phyloP scores from a whole-genome alignment of 208 protist species.

The Leptomonas seymouri region DNA sequence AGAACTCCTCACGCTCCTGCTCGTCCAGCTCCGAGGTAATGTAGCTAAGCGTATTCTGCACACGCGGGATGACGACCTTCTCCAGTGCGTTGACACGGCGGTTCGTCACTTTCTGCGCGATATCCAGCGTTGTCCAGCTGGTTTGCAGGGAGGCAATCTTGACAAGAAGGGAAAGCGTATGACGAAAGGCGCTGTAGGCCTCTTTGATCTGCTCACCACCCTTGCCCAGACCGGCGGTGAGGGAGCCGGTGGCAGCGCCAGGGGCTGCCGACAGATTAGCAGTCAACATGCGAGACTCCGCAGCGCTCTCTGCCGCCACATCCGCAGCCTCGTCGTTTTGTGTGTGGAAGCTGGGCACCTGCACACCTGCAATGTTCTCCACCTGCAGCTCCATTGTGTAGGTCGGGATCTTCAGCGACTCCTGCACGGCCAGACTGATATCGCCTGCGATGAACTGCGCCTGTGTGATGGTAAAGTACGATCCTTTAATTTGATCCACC shows the following conservation, averaged over 20 bases:
- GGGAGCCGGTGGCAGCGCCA: conserved; percentile 14
- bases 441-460: conserved; percentile 97
- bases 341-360: conserved; percentile 95
- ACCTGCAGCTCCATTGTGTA: conserved; percentile 90
- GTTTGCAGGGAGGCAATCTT: conserved; percentile 98
- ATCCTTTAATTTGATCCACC: conserved; percentile 85
- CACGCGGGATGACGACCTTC: conserved; percentile 98
- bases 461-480: conserved; percentile 96
- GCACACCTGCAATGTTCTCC: conserved; percentile 99
- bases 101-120: conserved; percentile 99
- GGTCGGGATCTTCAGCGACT: conserved; percentile 91
- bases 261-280: conserved; percentile 11
- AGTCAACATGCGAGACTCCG: conserved; percentile 11
- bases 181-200: conserved; percentile 85
- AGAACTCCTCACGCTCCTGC: conserved; percentile 99
- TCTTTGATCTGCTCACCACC: conserved; percentile 97
- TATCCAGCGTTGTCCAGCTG: conserved; percentile 97
- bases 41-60: conserved; percentile 98
- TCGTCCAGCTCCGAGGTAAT: conserved; percentile 99
- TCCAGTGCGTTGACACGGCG: conserved; percentile 99
- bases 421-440: conserved; percentile 94
- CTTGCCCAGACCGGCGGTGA: conserved; percentile 94
- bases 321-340: conserved; percentile 40
- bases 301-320: conserved; percentile 4
- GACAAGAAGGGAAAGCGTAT: conserved; percentile 94